Evolutionary conservation across 768 basidiomycete genomes (phyloP), one percentile per base, ranked within the genome.

Genomic region (Lactarius psammicola): DNA sequence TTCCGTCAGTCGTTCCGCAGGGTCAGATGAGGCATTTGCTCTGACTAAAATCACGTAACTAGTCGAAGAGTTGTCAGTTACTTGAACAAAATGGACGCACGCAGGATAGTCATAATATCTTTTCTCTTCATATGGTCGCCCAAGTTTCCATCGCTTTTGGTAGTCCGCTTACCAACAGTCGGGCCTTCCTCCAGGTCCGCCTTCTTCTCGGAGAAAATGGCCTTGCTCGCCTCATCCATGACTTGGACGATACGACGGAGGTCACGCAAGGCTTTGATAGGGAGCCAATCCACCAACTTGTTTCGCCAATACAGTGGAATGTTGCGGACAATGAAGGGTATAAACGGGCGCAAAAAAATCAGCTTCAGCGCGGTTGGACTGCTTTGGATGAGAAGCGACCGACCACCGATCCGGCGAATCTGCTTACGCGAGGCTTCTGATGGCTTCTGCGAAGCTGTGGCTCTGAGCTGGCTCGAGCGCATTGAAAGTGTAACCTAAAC

Each of bases 21-120:
- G 73, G n/a, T 70, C 68, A 13, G 75, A 72, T 2, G 72, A 68
- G 44, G 63, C 31, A 63, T 80, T 80, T 31, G 77, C 78, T 33
- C 60, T 71, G 56, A 80, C 78, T 79, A 34, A 31, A n/a, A 44
- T n/a, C 34, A 20, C 13, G 36, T 18, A 28, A 54, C 18, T 23
- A 20, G 9, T 44, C 20, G 61, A 28, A 23, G 20, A 26, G 20
- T 8, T 30, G 56, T 28, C 33, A 30, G 28, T 26, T 11, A n/a
- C n/a, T n/a, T 15, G 17, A n/a, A 30, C 31, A 23, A 26, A 15
- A 2, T 23, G 51, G 11, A 64, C 78, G 64, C 53, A 80, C 79
- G 36, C 73, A 80, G 75, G 67, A 80, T 75, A 63, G 71, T 77
- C 78, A 80, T 77, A 46, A 80, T 76, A 54, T 80, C 77, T 59